These are phyloP conservation scores for Trametes cinnabarina DNA, from an alignment of 768 basidiomycete species.

Conservation along the genomic window DNA sequence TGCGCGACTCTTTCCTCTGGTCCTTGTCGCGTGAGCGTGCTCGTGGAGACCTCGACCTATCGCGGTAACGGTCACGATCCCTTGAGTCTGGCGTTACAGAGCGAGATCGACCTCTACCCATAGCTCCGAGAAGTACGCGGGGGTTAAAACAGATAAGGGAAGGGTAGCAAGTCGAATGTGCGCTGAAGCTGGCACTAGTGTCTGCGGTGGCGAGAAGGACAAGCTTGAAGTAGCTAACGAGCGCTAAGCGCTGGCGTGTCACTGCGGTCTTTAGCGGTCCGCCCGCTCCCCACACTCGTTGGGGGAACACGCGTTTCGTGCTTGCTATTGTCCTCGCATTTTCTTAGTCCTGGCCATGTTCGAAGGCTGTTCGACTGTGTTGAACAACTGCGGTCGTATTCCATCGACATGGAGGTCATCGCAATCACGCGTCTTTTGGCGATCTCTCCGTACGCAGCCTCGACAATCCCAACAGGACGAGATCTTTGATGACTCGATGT, in stretches of 20 bases:
- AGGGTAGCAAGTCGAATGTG: too few relatives aligned
- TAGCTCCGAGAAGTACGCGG: slow-evolving; percentile 21
- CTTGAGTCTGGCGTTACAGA: slow-evolving; percentile 48
- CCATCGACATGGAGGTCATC: slow-evolving; percentile 24
- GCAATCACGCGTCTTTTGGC: slow-evolving; percentile 29
- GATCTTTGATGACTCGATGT: neutral
- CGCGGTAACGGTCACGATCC: slow-evolving; percentile 28
- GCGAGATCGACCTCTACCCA: slow-evolving; percentile 48
- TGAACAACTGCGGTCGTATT: neutral
- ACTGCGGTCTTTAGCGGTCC: neutral
- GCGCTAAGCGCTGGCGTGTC: neutral
- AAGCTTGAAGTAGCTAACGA: neutral
- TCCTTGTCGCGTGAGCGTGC: slow-evolving; percentile 29
- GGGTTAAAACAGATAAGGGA: neutral
- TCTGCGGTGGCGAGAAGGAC: slow-evolving; percentile 1
- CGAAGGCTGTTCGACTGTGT: slow-evolving; percentile 4
- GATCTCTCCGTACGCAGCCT: slow-evolving; percentile 56
- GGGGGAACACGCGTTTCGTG: neutral
- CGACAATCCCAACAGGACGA: slow-evolving; percentile 34
- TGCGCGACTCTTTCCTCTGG: slow-evolving; percentile 16
- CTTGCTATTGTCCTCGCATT: neutral
- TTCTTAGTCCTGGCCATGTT: slow-evolving; percentile 2
- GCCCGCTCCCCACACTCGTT: neutral
- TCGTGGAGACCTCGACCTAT: slow-evolving; percentile 23
- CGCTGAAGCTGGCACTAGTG: too few relatives aligned